Percentiles rank a stretch among this genome's conserved stretches.
Evolutionary conservation across 495 filamentous ascomycete species (phyloP).

Genomic region (Daldinia grandis): DNA sequence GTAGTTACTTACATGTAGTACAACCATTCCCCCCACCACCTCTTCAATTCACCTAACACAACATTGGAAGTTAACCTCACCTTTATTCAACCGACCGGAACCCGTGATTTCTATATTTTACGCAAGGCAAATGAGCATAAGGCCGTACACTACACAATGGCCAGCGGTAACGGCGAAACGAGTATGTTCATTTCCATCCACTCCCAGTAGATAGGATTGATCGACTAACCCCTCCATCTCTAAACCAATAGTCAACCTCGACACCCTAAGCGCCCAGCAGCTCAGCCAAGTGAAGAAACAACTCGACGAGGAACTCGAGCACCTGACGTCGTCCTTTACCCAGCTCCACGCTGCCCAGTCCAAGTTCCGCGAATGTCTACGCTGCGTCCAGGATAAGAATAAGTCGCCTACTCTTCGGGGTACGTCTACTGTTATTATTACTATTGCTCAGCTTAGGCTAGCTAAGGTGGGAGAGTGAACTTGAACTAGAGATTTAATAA

Average conservation of each 20-base stretch:
- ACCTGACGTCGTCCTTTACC: slow-evolving; percentile 86
- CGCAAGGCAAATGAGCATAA: not conserved
- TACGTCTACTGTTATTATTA: slow-evolving; percentile 27
- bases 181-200: slow-evolving; percentile 12
- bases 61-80: not conserved
- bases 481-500: slow-evolving; percentile 1
- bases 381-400: slow-evolving; percentile 70
- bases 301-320: slow-evolving; percentile 92
- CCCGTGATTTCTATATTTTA: not conserved
- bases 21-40: not conserved
- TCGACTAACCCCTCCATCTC: not conserved
- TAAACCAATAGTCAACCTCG: slow-evolving; percentile 52
- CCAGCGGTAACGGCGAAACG: slow-evolving; percentile 23
- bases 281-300: slow-evolving; percentile 82
- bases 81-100: not conserved
- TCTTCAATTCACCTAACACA: not conserved
- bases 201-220: not conserved
- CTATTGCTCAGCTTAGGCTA: not conserved
- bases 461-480: not conserved
- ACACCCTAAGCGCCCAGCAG: slow-evolving; percentile 60
- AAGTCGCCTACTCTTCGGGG: slow-evolving; percentile 50
- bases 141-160: slow-evolving; percentile 10
- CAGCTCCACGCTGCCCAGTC: slow-evolving; percentile 88
- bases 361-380: slow-evolving; percentile 91
- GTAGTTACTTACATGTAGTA: not conserved